These are phyloP conservation scores for Solanum aculeatissimum DNA, from an alignment of 305 asterid genomes.

Conservation along the genomic window DNA sequence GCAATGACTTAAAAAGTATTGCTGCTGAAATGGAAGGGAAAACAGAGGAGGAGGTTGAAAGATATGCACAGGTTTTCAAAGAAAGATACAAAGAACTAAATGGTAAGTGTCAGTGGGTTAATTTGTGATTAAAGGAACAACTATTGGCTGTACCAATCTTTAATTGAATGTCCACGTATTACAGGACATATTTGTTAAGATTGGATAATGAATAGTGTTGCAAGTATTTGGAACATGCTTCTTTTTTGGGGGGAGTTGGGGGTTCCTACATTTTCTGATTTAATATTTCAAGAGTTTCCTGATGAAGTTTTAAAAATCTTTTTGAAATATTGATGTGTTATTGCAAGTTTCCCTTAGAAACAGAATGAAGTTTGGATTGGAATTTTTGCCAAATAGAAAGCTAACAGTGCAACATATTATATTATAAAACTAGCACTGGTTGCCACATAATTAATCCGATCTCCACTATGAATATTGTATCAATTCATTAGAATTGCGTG, in stretches of 20 bases:
- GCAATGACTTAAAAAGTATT: conserved; percentile 69
- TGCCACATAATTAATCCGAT: neutral
- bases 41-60: conserved; percentile 88
- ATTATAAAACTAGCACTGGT: neutral
- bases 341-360: neutral
- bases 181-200: neutral
- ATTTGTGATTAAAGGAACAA: neutral
- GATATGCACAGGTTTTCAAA: conserved; percentile 83
- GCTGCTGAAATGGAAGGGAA: conserved; percentile 99
- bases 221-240: neutral
- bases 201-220: neutral
- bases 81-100: conserved; percentile 93
- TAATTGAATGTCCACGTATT: neutral
- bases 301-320: neutral
- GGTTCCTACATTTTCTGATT: neutral
- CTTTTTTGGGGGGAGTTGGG: neutral
- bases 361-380: neutral
- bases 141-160: neutral
- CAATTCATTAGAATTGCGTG: neutral
- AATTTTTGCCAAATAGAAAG: neutral
- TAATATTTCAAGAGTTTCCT: neutral
- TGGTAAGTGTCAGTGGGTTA: conserved; percentile 29
- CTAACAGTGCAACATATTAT: neutral
- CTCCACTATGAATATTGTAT: neutral
- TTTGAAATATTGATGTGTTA: neutral